A percentile compares a stretch with the other conserved stretches of the same genome.
These are phyloP conservation scores for Xylaria grammica DNA, from an alignment of 495 filamentous ascomycete species.

Conservation along the genomic window DNA sequence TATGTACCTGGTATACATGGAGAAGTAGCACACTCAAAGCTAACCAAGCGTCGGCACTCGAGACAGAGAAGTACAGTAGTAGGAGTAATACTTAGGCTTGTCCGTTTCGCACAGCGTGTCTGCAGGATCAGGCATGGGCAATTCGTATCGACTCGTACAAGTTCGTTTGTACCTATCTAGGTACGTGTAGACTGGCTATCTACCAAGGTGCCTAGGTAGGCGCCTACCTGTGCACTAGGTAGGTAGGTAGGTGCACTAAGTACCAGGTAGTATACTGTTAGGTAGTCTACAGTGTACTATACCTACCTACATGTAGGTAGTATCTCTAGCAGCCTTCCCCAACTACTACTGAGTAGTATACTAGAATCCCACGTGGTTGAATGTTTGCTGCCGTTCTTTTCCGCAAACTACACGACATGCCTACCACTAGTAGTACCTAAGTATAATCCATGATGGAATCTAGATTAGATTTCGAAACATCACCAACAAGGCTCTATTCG, in stretches of 20 bases:
- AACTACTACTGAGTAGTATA: not conserved
- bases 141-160: slow-evolving; percentile 7
- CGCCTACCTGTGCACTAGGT: too few species aligned
- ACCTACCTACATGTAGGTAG: too few species aligned
- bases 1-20: too few species aligned
- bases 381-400: slow-evolving; percentile 1
- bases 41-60: slow-evolving; percentile 22
- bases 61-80: not conserved
- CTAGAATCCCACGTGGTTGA: slow-evolving; percentile 18
- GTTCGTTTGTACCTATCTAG: slow-evolving; percentile 5
- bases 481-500: not conserved
- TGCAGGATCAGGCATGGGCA: slow-evolving; percentile 1
- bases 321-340: too few species aligned
- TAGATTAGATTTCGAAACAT: not conserved
- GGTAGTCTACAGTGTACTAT: too few species aligned
- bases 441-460: not conserved
- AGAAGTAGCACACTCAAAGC: too few species aligned
- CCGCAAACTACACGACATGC: not conserved
- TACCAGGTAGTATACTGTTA: too few species aligned
- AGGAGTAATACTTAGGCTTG: not conserved
- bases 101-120: slow-evolving; percentile 23
- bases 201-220: too few species aligned
- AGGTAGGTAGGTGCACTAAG: too few species aligned
- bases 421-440: too few species aligned
- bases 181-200: too few species aligned